A percentile compares a stretch with the other conserved stretches of the same genome.
These are phyloP conservation scores for Calonectria leucothoes DNA, from an alignment of 2,329 filamentous ascomycete genomes.

Conservation along the genomic window DNA sequence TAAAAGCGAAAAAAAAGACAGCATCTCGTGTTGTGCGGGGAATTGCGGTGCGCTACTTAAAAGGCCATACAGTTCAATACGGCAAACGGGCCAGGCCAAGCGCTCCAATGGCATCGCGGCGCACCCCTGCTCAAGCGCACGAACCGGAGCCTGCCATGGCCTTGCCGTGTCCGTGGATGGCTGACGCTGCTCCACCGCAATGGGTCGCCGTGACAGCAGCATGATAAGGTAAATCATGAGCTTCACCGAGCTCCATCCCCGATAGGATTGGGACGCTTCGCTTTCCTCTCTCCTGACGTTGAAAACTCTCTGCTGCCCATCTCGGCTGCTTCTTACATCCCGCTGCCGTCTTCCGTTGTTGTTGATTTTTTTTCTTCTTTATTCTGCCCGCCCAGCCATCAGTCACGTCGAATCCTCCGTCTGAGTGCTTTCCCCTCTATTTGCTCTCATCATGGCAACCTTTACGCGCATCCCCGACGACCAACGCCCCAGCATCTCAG, in stretches of 20 bases:
- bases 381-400: background rate
- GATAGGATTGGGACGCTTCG: background rate
- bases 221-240: constrained; percentile 5
- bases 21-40: constrained; percentile 29
- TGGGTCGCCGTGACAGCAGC: background rate
- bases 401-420: background rate
- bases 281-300: constrained; percentile 1
- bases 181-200: background rate
- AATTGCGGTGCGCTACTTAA: background rate
- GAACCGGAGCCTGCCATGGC: constrained; percentile 25
- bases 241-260: background rate
- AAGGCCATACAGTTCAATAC: background rate
- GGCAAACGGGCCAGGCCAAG: constrained; percentile 13
- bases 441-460: constrained; percentile 71
- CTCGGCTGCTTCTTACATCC: background rate
- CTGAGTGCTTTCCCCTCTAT: background rate
- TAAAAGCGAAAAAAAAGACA: background rate
- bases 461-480: constrained; percentile 75
- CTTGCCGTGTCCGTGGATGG: background rate
- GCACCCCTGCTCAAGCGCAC: constrained; percentile 26
- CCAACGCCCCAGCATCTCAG: constrained; percentile 71
- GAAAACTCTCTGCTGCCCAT: background rate
- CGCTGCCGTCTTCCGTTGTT: background rate
- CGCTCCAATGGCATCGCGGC: constrained; percentile 27
- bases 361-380: background rate